Conservation (phyloP, 1,139 yeast genomes). For the Saccharomycopsis hybrid region DNA sequence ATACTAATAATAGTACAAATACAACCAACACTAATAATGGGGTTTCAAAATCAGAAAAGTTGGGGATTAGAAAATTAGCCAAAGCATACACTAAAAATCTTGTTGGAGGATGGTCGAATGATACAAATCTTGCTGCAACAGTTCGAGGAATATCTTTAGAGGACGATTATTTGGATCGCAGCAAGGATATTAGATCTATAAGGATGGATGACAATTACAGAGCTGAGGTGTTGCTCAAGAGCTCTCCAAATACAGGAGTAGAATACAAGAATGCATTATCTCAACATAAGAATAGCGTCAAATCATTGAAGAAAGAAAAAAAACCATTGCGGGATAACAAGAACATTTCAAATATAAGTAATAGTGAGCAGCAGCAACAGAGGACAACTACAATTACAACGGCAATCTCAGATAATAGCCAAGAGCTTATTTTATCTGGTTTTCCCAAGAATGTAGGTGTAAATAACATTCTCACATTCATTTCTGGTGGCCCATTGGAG, state of each 20-base stretch:
- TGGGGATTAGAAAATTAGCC: slow-evolving; percentile 26
- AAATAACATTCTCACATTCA: slow-evolving; percentile 46
- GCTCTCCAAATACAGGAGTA: neutral
- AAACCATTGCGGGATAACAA: slow-evolving; percentile 10
- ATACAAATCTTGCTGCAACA: neutral
- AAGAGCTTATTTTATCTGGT: slow-evolving; percentile 30
- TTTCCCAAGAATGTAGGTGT: slow-evolving; percentile 41
- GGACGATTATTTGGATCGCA: neutral
- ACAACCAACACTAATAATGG: neutral
- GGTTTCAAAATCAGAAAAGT: slow-evolving; percentile 19
- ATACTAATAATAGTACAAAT: too few species aligned
- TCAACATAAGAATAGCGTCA: slow-evolving; percentile 1
- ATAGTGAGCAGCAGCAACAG: neutral
- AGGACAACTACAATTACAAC: neutral
- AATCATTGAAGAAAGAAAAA: slow-evolving; percentile 1
- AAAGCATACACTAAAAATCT: slow-evolving; percentile 26
- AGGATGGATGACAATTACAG: neutral
- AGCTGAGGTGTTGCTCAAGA: neutral
- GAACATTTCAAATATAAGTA: slow-evolving; percentile 4
- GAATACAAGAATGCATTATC: slow-evolving; percentile 1
- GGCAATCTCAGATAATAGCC: neutral
- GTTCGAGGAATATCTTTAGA: too few species aligned
- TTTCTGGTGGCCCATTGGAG: slow-evolving; percentile 74
- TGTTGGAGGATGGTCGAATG: slow-evolving; percentile 20
- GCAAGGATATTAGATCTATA: neutral